Base-by-base conservation (phyloP, 2,329 filamentous ascomycete genomes). In the Penicillium sp. region DNA sequence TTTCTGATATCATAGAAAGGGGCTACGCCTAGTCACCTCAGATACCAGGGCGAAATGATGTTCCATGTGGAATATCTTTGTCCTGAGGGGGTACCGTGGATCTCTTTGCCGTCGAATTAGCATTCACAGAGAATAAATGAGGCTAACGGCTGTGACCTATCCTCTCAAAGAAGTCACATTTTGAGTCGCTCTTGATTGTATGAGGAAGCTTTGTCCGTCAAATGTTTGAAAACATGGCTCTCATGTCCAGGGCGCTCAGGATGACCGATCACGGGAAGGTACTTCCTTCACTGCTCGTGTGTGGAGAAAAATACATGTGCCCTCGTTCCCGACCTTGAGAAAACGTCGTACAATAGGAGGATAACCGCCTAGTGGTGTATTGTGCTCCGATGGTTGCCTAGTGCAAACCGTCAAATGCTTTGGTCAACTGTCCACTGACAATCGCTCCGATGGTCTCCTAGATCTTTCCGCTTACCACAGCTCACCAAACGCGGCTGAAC, bases 1-100 rank as follows among this genome's bases (percentile, higher is more conserved):
- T 44, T 39, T 50, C 52, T 59, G 57, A 59, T 59, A 57, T 59
- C 57, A 59, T 55, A 45, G 34, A 42, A 36, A 44, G 44, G 43
- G 42, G 44, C 31, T 43, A 29, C 6, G 28, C 36, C 26, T 15
- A 42, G n/a, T 36, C 33, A 39, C 6, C 36, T 18, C 16, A 47
- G 34, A 16, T 38, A 21, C 24, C 5, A 23, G 13, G 34, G 45
- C 29, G 45, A 39, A 47, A 39, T 3, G 28, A 47, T 18, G 6
- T 18, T 26, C n/a, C 13, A 31, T 38, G 28, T 26, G 24, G 24
- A 26, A 26, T 34, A 33, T 18, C 46, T 31, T 9, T 26, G 36
- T n/a, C 23, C 16, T 16, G 34, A 3, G 33, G 12, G 31, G 4
- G 28, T 29, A 28, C 41, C 6, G 21, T 12, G 24, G 24, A 26